A percentile compares a stretch with the other conserved stretches of the same genome.
phyloP scores from a whole-genome alignment of 768 basidiomycete species.

The Calvatia gigantea region DNA sequence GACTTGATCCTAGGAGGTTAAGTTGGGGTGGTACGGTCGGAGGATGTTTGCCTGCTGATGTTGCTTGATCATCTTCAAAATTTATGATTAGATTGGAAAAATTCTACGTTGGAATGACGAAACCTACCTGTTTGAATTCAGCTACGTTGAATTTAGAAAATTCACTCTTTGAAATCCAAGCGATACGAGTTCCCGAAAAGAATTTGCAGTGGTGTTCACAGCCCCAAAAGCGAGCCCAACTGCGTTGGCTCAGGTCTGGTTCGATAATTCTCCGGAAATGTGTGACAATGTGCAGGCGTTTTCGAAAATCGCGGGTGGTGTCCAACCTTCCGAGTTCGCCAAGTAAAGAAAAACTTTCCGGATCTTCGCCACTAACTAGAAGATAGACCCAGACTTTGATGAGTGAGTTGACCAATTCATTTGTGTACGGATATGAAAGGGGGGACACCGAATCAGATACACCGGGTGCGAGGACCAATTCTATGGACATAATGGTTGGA shows the following conservation, averaged over 20 bases:
- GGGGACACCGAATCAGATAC: background rate
- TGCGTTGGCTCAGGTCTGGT: too few species aligned
- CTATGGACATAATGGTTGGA: background rate
- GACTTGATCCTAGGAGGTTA: background rate
- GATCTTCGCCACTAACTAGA: too few species aligned
- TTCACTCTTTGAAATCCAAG: too few species aligned
- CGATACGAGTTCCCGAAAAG: too few species aligned
- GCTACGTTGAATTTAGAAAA: background rate
- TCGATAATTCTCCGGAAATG: too few species aligned
- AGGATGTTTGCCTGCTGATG: background rate
- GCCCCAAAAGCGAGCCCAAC: too few species aligned
- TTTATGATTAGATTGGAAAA: background rate
- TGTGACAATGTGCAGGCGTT: background rate
- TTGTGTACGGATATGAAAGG: background rate
- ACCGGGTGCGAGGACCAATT: background rate
- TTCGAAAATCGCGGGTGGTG: background rate
- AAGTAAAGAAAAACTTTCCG: too few species aligned
- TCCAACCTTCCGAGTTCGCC: too few species aligned
- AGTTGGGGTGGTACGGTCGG: background rate
- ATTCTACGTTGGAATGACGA: background rate
- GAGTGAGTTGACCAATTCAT: background rate
- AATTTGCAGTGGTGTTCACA: background rate
- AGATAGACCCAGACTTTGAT: background rate
- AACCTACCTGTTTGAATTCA: slow-evolving; percentile 4
- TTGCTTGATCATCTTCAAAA: background rate